Percentiles rank a stretch among this genome's conserved stretches.
Conservation (phyloP, 306 rosid species). For the Sphenostylis stenocarpa region DNA sequence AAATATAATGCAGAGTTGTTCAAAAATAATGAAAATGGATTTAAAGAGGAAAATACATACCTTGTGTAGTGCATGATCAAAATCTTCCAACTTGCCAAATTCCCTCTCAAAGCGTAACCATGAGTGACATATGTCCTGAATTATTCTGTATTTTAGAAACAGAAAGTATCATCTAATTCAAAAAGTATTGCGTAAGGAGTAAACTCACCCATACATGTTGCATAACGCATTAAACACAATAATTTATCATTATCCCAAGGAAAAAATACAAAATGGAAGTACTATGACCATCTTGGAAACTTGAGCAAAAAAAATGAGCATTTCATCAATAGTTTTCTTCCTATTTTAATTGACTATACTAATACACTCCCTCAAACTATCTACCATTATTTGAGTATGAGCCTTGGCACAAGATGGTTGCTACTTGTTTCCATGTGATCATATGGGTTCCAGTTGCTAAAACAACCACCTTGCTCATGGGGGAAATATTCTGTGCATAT, state of each 20-base stretch:
- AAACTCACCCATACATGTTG: conserved; percentile 17
- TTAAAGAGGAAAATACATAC: conserved; percentile 41
- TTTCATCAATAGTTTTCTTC: not conserved
- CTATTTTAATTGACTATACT: not conserved
- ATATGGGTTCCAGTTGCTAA: not conserved
- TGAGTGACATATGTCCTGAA: conserved; percentile 94
- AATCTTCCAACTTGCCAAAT: conserved; percentile 75
- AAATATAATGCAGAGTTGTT: not conserved
- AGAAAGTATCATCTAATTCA: conserved; percentile 77
- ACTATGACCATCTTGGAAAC: not conserved
- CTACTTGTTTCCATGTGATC: not conserved
- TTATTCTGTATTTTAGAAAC: conserved; percentile 70
- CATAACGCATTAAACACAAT: not conserved
- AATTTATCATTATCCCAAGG: not conserved
- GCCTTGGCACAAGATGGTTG: not conserved
- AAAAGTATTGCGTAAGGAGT: conserved; percentile 39
- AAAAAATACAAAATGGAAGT: not conserved
- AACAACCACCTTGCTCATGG: not conserved
- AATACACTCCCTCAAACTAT: not conserved
- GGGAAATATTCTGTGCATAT: not conserved
- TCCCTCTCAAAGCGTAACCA: conserved; percentile 97
- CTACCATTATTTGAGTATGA: not conserved
- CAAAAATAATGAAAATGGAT: not conserved
- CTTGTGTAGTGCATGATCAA: conserved; percentile 77
- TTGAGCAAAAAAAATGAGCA: conserved; percentile 11